A percentile compares a stretch with the other conserved stretches of the same genome.
Evolutionary conservation across 2,329 filamentous ascomycete genomes (phyloP).

Genomic region (Furcasterigmium sp.): DNA sequence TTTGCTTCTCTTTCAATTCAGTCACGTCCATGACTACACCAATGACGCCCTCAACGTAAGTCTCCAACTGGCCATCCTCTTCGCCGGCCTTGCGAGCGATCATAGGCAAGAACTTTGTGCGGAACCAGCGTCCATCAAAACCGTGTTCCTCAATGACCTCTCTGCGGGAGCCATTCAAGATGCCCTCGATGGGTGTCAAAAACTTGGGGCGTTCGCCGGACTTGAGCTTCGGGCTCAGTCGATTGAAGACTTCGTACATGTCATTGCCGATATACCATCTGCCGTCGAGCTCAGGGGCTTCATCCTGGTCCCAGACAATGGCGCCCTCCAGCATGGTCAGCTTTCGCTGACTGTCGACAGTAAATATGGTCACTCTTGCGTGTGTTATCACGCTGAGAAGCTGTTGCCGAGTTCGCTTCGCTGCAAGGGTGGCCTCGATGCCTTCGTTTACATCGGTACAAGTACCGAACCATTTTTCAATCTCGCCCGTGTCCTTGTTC

Average conservation of each 20-base stretch:
- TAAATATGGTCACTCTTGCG: conserved; percentile 71
- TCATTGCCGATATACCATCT: conserved; percentile 54
- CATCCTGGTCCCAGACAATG: conserved; percentile 44
- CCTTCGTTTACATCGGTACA: conserved; percentile 76
- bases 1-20: conserved; percentile 60
- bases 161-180: conserved; percentile 54
- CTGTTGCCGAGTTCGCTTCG: conserved; percentile 63
- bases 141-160: conserved; percentile 62
- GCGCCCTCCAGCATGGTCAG: conserved; percentile 68
- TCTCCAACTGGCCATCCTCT: conserved; percentile 32
- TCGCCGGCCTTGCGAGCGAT: conserved; percentile 50
- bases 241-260: conserved; percentile 60
- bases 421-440: conserved; percentile 61
- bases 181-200: conserved; percentile 54
- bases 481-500: conserved; percentile 59
- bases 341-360: conserved; percentile 55
- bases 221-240: conserved; percentile 35
- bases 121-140: conserved; percentile 58
- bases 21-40: conserved; percentile 79
- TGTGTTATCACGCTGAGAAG: conserved; percentile 69
- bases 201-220: conserved; percentile 42
- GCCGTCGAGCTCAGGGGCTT: conserved; percentile 26
- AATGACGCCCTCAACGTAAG: conserved; percentile 64
- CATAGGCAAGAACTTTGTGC: conserved; percentile 66
- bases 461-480: conserved; percentile 77